Conservation (phyloP, 208 protist species). For the Leishmania braziliensis region DNA sequence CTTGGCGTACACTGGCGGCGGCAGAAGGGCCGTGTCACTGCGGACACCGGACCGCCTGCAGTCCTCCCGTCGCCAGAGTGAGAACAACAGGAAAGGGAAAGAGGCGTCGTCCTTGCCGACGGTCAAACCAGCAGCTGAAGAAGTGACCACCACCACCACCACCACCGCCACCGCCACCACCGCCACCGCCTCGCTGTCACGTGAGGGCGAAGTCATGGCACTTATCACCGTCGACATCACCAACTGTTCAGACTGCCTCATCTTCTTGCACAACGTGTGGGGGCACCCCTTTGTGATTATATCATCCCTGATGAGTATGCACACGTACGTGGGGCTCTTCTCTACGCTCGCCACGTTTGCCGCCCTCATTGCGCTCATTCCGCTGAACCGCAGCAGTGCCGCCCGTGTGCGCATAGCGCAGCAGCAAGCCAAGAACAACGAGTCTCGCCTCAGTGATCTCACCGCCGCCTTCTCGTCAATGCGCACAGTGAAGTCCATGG, state of each 20-base stretch:
- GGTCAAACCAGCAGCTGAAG: conserved; percentile 6
- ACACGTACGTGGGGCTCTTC: conserved; percentile 67
- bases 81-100: conserved; percentile 21
- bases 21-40: not conserved
- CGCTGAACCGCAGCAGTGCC: conserved; percentile 55
- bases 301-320: conserved; percentile 61
- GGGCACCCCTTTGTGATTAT: conserved; percentile 65
- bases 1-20: conserved; percentile 32
- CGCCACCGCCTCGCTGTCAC: conserved; percentile 22
- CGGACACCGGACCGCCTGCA: conserved; percentile 8
- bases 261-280: conserved; percentile 83
- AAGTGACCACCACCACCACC: conserved; percentile 1
- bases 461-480: conserved; percentile 61
- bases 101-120: conserved; percentile 1
- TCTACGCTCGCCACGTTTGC: conserved; percentile 59
- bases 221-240: conserved; percentile 68
- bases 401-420: conserved; percentile 55
- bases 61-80: conserved; percentile 1
- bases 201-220: conserved; percentile 59
- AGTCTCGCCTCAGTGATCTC: conserved; percentile 60
- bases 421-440: conserved; percentile 51
- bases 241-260: conserved; percentile 62
- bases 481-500: conserved; percentile 79
- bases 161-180: not conserved
- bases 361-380: conserved; percentile 50